phyloP scores from a whole-genome alignment of 1,139 yeast species.

The Candida sp. region DNA sequence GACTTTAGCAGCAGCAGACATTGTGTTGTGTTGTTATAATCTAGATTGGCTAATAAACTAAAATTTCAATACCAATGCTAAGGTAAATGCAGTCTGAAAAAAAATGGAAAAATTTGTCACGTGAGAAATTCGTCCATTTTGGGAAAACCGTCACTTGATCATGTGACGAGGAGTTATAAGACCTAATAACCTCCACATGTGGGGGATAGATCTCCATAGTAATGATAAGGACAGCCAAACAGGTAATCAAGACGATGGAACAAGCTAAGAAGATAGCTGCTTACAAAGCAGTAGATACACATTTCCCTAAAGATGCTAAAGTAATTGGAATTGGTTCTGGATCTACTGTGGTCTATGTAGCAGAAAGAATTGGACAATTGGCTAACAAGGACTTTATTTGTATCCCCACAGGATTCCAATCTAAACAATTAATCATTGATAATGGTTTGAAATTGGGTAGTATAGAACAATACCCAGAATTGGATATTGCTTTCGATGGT shows the following conservation, averaged over 20 bases:
- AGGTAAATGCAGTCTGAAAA: not conserved
- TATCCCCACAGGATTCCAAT: constrained; percentile 96
- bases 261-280: constrained; percentile 85
- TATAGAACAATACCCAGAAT: constrained; percentile 73
- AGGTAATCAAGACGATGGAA: constrained; percentile 36
- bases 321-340: constrained; percentile 97
- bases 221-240: not conserved
- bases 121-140: not conserved
- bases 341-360: constrained; percentile 93
- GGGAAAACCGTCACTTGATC: not conserved
- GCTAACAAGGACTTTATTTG: constrained; percentile 64
- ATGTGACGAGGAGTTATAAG: not conserved
- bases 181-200: not conserved
- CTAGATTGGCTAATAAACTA: not conserved
- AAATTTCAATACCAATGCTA: not conserved
- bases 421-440: constrained; percentile 77
- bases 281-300: constrained; percentile 87
- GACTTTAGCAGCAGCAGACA: constrained; percentile 97
- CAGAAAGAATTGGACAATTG: constrained; percentile 84
- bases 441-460: constrained; percentile 79
- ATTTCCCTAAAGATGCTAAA: constrained; percentile 65
- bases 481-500: constrained; percentile 97
- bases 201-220: too few species aligned
- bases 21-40: constrained; percentile 25
- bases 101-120: not conserved